Evolutionary conservation across 768 basidiomycete species (phyloP), one percentile per base, ranked within the genome.

Genomic region (Zangia roseola): DNA sequence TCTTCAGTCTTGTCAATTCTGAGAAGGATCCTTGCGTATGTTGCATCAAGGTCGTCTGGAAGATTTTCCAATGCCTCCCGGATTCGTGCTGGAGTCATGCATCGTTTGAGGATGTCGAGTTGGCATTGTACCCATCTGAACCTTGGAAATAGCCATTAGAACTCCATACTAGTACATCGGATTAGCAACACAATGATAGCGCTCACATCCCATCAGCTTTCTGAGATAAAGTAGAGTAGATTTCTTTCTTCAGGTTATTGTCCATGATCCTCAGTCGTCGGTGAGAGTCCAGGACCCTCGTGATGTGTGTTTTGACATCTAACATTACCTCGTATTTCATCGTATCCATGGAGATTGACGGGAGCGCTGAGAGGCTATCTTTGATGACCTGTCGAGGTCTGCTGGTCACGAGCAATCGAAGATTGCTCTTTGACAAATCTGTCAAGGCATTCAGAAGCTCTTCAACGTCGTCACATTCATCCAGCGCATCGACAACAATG

Each of bases 71-170:
- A 42, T 14, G 43, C 43, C 20, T 42, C 35, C 8, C 45, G 36
- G n/a, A 58, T 36, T 14, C 42, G 13, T n/a, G 14, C 31, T 3
- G 28, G 2, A 14, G 51, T 50, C 3, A 45, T 19, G 26, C 55
- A 58, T 39, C 16, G n/a, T 13, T 53, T 53, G 10, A 58, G 39
- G 0, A 17, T 16, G 20, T 35, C 23, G 14, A 58, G 45, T 30
- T 58, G 57, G 24, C 57, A 58, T n/a, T 57, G 49, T 0, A 58
- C 40, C 55, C 57, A 57, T 10, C 57, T 48, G 6, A 58, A 57
- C 57, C 55, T 41, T 5, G 9, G 14, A 24, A 31, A 21, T 10
- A 24, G 20, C 9, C 6, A 16, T 16, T 12, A 30, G 10, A 5
- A 28, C 5, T 1, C 28, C 10, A 12, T 12, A n/a, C n/a, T n/a